These are phyloP conservation scores for Xylariaceae sp. DNA, from an alignment of 2,329 filamentous ascomycete species.

Conservation along the genomic window DNA sequence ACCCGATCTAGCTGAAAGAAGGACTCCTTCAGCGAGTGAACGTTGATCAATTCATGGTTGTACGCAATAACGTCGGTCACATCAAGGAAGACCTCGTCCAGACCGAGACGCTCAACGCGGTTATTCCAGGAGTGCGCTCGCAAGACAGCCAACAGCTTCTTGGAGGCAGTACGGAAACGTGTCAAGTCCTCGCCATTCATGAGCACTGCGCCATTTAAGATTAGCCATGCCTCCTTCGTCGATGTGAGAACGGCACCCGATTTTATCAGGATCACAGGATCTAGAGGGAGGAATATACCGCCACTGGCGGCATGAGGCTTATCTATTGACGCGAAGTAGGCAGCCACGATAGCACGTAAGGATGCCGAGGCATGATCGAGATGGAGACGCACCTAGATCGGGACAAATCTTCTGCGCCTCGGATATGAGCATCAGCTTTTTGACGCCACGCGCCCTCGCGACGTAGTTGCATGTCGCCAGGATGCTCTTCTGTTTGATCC, in stretches of 20 bases:
- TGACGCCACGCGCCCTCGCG: constrained; percentile 66
- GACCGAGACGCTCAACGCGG: constrained; percentile 76
- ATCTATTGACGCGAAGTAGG: too few relatives aligned
- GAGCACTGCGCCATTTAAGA: constrained; percentile 47
- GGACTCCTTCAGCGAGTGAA: constrained; percentile 56
- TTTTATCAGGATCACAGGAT: too few relatives aligned
- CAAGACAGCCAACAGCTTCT: constrained; percentile 71
- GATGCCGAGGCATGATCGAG: too few relatives aligned
- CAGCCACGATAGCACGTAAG: too few relatives aligned
- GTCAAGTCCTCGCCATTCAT: constrained; percentile 83
- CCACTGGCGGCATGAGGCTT: too few relatives aligned
- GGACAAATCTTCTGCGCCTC: constrained; percentile 79
- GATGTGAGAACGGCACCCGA: too few relatives aligned
- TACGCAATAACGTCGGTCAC: constrained; percentile 83
- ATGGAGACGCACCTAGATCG: constrained; percentile 46
- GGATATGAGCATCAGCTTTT: constrained; percentile 79
- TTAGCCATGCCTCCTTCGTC: too few relatives aligned
- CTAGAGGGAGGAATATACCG: too few relatives aligned
- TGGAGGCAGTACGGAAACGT: constrained; percentile 81
- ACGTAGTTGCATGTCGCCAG: constrained; percentile 93
- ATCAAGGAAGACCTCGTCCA: constrained; percentile 86
- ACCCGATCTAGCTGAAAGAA: constrained; percentile 74
- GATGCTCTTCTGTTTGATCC: constrained; percentile 90
- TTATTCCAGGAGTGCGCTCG: constrained; percentile 71
- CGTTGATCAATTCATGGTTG: constrained; percentile 70